phyloP scores from a whole-genome alignment of 1,284 basidiomycete species.

The Bjerkandera adusta region DNA sequence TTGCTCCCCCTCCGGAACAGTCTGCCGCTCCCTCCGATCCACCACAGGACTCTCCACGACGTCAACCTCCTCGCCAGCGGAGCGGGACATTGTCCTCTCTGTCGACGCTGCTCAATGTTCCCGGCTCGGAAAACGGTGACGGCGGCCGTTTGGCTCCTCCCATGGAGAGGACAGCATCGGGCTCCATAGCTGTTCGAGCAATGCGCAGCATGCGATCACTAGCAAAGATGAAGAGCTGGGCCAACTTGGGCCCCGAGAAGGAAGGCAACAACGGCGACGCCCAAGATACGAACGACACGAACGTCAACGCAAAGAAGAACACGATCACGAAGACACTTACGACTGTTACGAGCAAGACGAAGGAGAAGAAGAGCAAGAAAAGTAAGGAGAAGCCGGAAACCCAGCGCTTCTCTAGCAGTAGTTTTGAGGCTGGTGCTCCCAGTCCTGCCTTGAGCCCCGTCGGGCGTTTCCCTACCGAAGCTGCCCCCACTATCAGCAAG shows the following conservation, averaged over 20 bases:
- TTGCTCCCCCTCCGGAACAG: too few relatives aligned
- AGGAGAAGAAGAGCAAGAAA: constrained; percentile 30
- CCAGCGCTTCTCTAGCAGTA: constrained; percentile 47
- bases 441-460: constrained; percentile 39
- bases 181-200: constrained; percentile 72
- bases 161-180: constrained; percentile 20
- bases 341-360: constrained; percentile 26
- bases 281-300: constrained; percentile 15
- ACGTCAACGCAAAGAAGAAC: constrained; percentile 11
- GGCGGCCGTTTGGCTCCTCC: constrained; percentile 38
- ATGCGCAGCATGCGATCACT: constrained; percentile 72
- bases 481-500: constrained; percentile 32
- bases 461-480: constrained; percentile 21
- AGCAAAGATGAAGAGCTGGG: constrained; percentile 70
- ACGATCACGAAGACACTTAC: constrained; percentile 23
- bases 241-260: constrained; percentile 45
- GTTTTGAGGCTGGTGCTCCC: constrained; percentile 61
- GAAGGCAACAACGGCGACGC: constrained; percentile 24
- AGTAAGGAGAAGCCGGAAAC: constrained; percentile 30
- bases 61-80: constrained; percentile 13
- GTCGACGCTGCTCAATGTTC: constrained; percentile 18
- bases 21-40: neutral
- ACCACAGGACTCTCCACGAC: constrained; percentile 4
- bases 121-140: constrained; percentile 26
- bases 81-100: constrained; percentile 20